Evolutionary conservation across 805 yeast species (phyloP), one percentile per base, ranked within the genome.

Genomic region (Wickerhamiella hasegawae): DNA sequence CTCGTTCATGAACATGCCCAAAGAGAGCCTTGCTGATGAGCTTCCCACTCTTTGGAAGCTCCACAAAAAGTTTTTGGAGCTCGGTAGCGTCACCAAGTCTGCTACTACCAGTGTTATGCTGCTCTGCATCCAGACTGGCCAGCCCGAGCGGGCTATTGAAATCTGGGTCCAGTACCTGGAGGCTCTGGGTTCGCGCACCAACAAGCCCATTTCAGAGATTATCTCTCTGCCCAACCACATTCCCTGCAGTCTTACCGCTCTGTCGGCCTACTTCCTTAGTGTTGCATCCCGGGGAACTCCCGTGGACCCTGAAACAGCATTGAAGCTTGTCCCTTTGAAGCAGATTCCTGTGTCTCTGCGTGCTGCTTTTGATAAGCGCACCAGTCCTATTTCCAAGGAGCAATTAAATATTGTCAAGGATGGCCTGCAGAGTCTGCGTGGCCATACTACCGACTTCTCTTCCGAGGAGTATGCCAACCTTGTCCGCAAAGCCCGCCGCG

Each of bases 131-230:
- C 34, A 41, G 23, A 33, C 36, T 2, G 53, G 50, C 18, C 19
- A 35, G 24, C 44, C 48, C 8, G 46, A 45, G n/a, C 30, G 35
- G 27, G 58, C 50, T 12, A 35, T 53, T 9, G 55, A 54, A 30
- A 38, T 46, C 14, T 54, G 59, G 59, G 53, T 54, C 20, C 46
- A 46, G 16, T 45, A 52, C 30, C 44, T 52, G n/a, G 58, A 54
- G 40, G 37, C 44, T 3, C 40, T 52, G 15, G 46, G 48, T 6
- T 20, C 28, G 10, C 31, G 32, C 16, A 28, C 38, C 4, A 16
- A 14, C 8, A 27, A 30, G 21, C 31, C 38, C 12, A 32, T 47
- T 20, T 32, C 40, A 16, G 35, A 24, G 3, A 30, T 38, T 11
- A 44, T 52, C 11, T 39, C 46, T 4, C 26, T 31, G 16, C 41